Base-by-base conservation (phyloP, 2,329 filamentous ascomycete species). In the Apiospora kogelbergensis region DNA sequence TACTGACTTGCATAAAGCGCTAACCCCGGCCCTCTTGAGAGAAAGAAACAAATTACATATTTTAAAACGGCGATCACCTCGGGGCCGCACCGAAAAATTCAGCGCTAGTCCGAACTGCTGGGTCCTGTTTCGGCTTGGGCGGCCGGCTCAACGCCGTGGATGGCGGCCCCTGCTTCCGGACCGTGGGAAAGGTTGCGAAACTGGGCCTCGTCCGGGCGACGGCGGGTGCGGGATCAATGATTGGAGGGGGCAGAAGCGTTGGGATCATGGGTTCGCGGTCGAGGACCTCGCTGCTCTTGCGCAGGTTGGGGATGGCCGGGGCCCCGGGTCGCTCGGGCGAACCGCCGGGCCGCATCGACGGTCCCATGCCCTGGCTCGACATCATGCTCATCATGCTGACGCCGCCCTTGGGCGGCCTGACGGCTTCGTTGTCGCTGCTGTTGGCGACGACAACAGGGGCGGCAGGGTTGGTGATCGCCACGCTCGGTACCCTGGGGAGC, bases 131-230 rank as follows among this genome's bases (percentile, higher is more conserved):
- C 42, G 42, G 42, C 53, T 37, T 60, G 30, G 53, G 17, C 26
- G 53, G 53, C 7, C 30, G 7, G 9, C 9, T 42, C 63, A 40
- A 33, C 24, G 40, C 20, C 33, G 60, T 22, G 11, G 63, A 1
- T 2, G 63, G 41, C 41, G 63, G 63, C n/a, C 63, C 63, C 11
- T 60, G 53, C 40, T 42, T 42, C 41, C 75, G 75, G 15, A 74
- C 69, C 40, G 70, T 69, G 26, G 76, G 76, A 69, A 78, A 78
- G 37, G 74, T 75, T 22, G 75, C 73, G 65, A 78, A 76, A 68
- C 72, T 75, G 17, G 73, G 72, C 10, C 72, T 72, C 1, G 71
- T 72, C 60, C 73, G 75, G 15, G 13, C 41, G 15, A n/a, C 57
- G 42, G 17, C 68, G 65, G 30, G 67, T 44, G 13, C 24, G 13